Base-by-base conservation (phyloP, 257 asterid species). In the Primulina eburnea region DNA sequence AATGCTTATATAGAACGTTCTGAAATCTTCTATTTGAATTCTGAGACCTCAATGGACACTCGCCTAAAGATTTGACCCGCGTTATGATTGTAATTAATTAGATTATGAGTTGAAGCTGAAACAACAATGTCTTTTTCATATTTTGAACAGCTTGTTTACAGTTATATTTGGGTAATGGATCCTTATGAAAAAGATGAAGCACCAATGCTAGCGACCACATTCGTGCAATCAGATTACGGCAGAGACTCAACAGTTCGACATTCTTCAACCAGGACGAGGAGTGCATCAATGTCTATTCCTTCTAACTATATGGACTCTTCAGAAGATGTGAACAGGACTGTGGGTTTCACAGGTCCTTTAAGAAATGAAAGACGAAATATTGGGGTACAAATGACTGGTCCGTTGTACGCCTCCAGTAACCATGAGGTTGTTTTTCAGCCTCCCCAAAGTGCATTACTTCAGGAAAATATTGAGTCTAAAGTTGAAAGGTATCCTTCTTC, bases 291-390 rank as follows among this genome's bases (percentile, higher is more conserved):
- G 78, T 79, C 96, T 47, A 76, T 68, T 69, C 95, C 92, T 9
- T 66, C 62, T 68, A 81, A 78, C 84, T 77, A 82, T 40, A 6
- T 63, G 76, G 86, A 83, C 50, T 77, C 85, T 40, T 78, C 78
- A 32, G 89, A 72, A 73, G 71, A 79, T 11, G 79, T 70, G 70
- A 82, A 68, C 67, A 77, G 61, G 65, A 79, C 79, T 21, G 82
- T 80, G 65, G 87, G 89, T 4, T 79, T 82, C 79, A 90, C 98
- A 10, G 98, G 94, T 75, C 96, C 98, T 6, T 71, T 92, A 79
- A 83, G 79, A 72, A 84, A 56, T 71, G 82, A 76, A 64, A 79
- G 79, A 75, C 84, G 71, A 70, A 72, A 79, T 60, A 55, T 89
- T 8, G 61, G 58, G 62, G 65, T 73, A 77, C 92, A 89, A 69